Conservation (phyloP, 192 early-diverging fungal species). For the Coemansia sp. region DNA sequence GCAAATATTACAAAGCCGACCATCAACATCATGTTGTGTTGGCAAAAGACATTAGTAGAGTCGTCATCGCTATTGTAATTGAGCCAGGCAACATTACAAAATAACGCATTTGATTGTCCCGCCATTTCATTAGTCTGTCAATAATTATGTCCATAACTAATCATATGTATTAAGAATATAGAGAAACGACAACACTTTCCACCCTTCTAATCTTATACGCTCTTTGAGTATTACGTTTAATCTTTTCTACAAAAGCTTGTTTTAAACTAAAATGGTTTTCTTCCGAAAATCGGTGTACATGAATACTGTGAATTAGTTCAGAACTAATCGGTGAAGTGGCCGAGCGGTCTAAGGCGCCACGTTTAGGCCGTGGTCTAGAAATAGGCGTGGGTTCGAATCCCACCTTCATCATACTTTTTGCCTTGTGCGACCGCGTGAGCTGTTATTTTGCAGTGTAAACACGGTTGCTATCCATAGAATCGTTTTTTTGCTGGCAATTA, state of each 20-base stretch:
- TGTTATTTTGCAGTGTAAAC: too few species aligned
- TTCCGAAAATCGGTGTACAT: background rate
- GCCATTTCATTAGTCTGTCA: constrained; percentile 19
- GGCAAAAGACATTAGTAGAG: constrained; percentile 19
- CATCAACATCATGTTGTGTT: constrained; percentile 19
- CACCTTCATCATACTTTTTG: constrained; percentile 25
- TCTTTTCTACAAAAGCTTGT: too few species aligned
- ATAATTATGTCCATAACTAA: constrained; percentile 7
- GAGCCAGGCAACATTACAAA: constrained; percentile 26
- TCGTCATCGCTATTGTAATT: constrained; percentile 1
- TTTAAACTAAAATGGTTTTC: too few species aligned
- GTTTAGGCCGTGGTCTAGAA: constrained; percentile 29
- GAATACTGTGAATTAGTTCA: background rate
- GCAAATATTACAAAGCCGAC: constrained; percentile 33
- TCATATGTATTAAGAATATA: too few species aligned
- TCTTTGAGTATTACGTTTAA: too few species aligned
- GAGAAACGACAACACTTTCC: background rate
- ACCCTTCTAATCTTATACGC: background rate
- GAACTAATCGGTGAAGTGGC: constrained; percentile 12
- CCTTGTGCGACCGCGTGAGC: background rate
- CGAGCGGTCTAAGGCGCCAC: constrained; percentile 6
- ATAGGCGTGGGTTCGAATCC: constrained; percentile 33
- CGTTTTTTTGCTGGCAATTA: too few species aligned
- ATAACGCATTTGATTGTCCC: constrained; percentile 25
- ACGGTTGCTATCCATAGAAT: too few species aligned